Percentiles rank a stretch among this genome's conserved stretches.
Conservation (phyloP, 768 basidiomycete species). For the Trametes sanguinea region DNA sequence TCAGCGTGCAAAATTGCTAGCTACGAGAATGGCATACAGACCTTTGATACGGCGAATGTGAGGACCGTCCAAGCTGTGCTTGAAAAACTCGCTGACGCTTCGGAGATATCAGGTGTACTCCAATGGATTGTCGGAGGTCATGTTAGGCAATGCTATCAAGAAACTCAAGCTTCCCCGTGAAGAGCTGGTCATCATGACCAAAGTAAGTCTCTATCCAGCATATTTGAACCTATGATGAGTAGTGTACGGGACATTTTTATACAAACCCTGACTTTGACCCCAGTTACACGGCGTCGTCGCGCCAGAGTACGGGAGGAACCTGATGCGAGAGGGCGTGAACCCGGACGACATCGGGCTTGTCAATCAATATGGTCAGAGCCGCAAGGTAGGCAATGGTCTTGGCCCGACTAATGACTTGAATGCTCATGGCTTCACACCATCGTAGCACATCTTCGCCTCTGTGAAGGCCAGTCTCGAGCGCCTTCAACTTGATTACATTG, state of each 20-base stretch:
- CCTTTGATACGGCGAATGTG: constrained; percentile 38
- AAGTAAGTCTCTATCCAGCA: constrained; percentile 28
- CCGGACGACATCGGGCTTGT: constrained; percentile 35
- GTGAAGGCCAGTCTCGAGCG: constrained; percentile 63
- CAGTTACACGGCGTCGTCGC: constrained; percentile 8
- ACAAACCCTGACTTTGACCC: constrained; percentile 5
- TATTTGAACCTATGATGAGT: not conserved
- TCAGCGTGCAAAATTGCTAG: constrained; percentile 6
- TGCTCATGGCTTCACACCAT: not conserved
- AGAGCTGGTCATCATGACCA: constrained; percentile 54
- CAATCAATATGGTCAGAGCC: constrained; percentile 37
- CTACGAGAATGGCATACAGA: constrained; percentile 41
- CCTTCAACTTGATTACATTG: constrained; percentile 75
- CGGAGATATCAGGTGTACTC: constrained; percentile 34
- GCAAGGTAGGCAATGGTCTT: constrained; percentile 31
- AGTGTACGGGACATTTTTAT: too few species aligned
- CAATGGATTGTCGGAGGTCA: constrained; percentile 43
- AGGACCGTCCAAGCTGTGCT: too few species aligned
- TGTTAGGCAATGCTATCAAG: constrained; percentile 52
- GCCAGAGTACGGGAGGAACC: constrained; percentile 6
- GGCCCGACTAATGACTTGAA: not conserved
- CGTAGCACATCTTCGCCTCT: constrained; percentile 70
- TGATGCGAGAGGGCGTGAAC: not conserved
- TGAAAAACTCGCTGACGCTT: too few species aligned
- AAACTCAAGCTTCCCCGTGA: constrained; percentile 48